Conservation (phyloP, 352 stramenopile genomes). For the Pythium monospermum region DNA sequence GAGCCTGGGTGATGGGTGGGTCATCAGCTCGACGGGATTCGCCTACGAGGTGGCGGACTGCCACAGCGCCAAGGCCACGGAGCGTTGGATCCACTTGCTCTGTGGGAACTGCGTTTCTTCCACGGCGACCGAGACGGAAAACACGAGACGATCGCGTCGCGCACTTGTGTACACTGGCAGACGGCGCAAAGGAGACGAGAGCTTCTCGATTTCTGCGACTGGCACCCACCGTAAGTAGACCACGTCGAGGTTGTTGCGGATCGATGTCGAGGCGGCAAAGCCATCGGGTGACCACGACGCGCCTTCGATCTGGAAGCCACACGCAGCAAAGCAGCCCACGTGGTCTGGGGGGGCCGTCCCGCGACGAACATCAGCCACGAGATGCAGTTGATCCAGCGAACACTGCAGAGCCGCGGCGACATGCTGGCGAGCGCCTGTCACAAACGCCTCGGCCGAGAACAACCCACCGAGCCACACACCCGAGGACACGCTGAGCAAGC, state of each 20-base stretch:
- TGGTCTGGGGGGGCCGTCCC: constrained; percentile 12
- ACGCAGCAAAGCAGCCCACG: constrained; percentile 51
- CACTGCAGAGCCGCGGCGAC: constrained; percentile 74
- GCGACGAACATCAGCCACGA: constrained; percentile 68
- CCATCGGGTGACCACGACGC: constrained; percentile 59
- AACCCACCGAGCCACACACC: constrained; percentile 90
- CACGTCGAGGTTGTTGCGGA: constrained; percentile 60
- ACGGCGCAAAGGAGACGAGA: constrained; percentile 22
- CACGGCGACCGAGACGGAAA: constrained; percentile 70
- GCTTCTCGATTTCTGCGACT: constrained; percentile 20
- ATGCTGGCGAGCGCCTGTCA: constrained; percentile 89
- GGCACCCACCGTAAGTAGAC: constrained; percentile 74
- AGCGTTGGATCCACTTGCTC: constrained; percentile 76
- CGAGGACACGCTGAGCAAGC: constrained; percentile 28
- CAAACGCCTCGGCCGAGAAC: constrained; percentile 91
- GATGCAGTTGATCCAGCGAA: constrained; percentile 84
- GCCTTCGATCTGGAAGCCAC: constrained; percentile 81
- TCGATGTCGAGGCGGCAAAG: constrained; percentile 72
- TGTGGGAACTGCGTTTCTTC: constrained; percentile 44
- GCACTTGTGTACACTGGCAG: constrained; percentile 86
- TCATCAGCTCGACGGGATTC: not conserved
- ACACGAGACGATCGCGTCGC: constrained; percentile 71
- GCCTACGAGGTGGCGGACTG: constrained; percentile 30
- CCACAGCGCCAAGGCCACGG: constrained; percentile 78
- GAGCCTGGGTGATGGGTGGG: too few relatives aligned